phyloP scores from a whole-genome alignment of 768 basidiomycete genomes.

The Mycena venus region DNA sequence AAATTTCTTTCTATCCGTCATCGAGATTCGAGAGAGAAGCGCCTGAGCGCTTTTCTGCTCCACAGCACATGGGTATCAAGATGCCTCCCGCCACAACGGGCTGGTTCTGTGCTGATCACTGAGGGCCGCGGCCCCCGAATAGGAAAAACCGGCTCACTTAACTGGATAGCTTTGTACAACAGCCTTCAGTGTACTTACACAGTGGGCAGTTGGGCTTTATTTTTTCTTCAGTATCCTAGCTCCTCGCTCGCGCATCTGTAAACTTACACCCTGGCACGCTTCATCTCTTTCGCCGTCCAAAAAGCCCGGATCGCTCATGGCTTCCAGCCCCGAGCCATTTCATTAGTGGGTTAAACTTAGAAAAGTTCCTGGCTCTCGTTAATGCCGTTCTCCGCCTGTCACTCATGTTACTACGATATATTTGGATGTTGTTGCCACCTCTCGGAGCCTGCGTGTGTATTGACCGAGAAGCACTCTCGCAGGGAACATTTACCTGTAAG shows the following conservation, averaged over 20 bases:
- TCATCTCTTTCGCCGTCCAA: too few relatives aligned
- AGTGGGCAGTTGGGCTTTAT: not conserved
- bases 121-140: not conserved
- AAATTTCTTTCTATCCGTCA: too few relatives aligned
- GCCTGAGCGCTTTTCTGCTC: too few relatives aligned
- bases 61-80: not conserved
- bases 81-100: not conserved
- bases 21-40: too few relatives aligned
- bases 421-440: not conserved
- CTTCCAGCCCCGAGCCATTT: not conserved
- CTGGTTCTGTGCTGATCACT: not conserved
- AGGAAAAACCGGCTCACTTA: not conserved
- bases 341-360: not conserved
- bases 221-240: not conserved
- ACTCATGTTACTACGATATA: not conserved
- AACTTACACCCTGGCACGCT: too few relatives aligned
- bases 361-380: not conserved
- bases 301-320: not conserved
- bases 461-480: not conserved
- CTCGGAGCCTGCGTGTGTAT: not conserved
- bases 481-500: not conserved
- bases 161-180: not conserved
- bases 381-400: not conserved
- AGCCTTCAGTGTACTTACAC: too few relatives aligned
- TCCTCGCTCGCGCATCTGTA: too few relatives aligned